Evolutionary conservation across 2,329 filamentous ascomycete genomes (phyloP).

Genomic region (Ceratocystis albifundus): DNA sequence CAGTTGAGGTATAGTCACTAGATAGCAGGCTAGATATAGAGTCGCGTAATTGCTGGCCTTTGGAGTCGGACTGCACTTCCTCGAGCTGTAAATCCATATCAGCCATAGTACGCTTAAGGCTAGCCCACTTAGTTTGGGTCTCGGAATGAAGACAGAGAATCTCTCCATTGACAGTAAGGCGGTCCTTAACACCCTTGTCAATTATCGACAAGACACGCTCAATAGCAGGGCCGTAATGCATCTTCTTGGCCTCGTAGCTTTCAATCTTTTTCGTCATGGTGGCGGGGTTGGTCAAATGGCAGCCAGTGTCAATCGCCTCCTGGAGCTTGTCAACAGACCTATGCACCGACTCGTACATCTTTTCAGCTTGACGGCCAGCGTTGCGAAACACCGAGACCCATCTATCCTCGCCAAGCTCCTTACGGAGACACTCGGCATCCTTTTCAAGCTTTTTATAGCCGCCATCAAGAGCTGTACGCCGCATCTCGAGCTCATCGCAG

Average conservation of each 20-base stretch:
- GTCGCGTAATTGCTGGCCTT: conserved; percentile 69
- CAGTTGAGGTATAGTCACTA: conserved; percentile 58
- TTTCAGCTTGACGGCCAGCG: conserved; percentile 79
- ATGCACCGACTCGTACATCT: conserved; percentile 94
- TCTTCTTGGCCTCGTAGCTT: conserved; percentile 88
- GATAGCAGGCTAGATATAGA: conserved; percentile 82
- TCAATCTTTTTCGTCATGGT: conserved; percentile 72
- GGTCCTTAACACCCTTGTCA: conserved; percentile 85
- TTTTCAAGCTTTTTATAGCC: conserved; percentile 79
- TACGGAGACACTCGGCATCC: conserved; percentile 78
- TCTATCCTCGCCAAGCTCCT: conserved; percentile 86
- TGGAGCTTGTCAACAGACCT: conserved; percentile 72
- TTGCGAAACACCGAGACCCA: conserved; percentile 95
- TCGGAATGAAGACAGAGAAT: conserved; percentile 78
- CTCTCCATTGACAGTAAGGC: conserved; percentile 93
- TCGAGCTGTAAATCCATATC: conserved; percentile 67
- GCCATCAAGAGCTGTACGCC: conserved; percentile 63
- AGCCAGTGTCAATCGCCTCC: conserved; percentile 63
- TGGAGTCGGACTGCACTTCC: conserved; percentile 52
- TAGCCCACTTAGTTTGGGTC: conserved; percentile 70
- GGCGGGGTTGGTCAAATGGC: conserved; percentile 60
- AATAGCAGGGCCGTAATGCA: conserved; percentile 87
- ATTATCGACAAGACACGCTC: conserved; percentile 85
- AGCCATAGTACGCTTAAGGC: conserved; percentile 61
- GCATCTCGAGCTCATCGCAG: conserved; percentile 73